Conservation (phyloP, 352 stramenopile species). For the Phytophthora pseudosyringae region DNA sequence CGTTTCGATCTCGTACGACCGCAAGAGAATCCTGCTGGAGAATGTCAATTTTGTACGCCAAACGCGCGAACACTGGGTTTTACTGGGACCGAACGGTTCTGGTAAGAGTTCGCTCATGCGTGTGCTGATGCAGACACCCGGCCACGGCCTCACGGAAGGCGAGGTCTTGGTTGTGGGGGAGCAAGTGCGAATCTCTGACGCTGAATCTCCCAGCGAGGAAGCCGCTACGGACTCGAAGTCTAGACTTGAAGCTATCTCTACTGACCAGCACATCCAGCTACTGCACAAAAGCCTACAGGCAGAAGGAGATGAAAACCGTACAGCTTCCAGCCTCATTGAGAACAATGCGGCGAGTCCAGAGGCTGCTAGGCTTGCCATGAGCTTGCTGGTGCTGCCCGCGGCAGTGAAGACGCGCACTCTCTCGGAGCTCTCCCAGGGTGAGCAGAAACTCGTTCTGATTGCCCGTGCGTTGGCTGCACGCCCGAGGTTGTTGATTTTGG, state of each 20-base stretch:
- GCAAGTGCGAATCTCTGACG: constrained; percentile 13
- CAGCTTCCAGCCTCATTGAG: constrained; percentile 48
- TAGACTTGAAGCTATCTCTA: constrained; percentile 86
- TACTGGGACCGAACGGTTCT: constrained; percentile 76
- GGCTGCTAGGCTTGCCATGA: constrained; percentile 39
- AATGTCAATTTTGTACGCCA: constrained; percentile 59
- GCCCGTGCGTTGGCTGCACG: constrained; percentile 74
- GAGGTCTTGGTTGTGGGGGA: constrained; percentile 48
- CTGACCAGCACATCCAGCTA: constrained; percentile 89
- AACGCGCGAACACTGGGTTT: constrained; percentile 65
- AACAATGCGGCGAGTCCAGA: constrained; percentile 47
- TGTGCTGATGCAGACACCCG: constrained; percentile 66
- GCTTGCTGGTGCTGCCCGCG: constrained; percentile 44
- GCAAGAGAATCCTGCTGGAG: constrained; percentile 54
- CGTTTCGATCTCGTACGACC: constrained; percentile 70
- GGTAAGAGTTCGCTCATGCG: constrained; percentile 83
- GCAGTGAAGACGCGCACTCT: constrained; percentile 57
- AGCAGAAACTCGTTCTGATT: constrained; percentile 93
- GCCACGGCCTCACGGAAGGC: constrained; percentile 54
- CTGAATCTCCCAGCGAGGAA: neutral
- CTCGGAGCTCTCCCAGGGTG: constrained; percentile 85
- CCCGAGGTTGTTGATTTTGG: constrained; percentile 87
- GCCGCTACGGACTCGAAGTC: neutral
- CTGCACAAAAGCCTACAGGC: constrained; percentile 49
- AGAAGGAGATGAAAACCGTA: constrained; percentile 19